Evolutionary conservation across 768 basidiomycete genomes (phyloP).

Genomic region (Boletus rubescentipes): DNA sequence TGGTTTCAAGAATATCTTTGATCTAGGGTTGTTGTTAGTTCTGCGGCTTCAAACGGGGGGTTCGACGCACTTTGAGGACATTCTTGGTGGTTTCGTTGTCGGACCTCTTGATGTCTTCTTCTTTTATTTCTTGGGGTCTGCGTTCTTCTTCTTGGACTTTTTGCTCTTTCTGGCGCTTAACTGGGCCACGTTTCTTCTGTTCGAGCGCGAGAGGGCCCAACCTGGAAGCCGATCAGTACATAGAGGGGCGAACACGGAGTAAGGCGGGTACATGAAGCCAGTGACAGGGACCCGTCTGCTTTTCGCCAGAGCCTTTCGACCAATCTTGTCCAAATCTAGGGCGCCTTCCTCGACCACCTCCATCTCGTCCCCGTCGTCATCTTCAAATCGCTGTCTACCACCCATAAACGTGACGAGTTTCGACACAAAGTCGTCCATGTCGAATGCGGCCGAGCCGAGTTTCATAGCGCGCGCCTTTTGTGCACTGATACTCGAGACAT

Average conservation of each 20-base stretch:
- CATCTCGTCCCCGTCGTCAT: slow-evolving; percentile 50
- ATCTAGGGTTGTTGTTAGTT: slow-evolving; percentile 45
- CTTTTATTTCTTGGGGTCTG: slow-evolving; percentile 76
- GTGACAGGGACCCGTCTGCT: slow-evolving; percentile 77
- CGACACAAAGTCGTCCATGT: slow-evolving; percentile 86
- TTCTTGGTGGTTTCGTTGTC: slow-evolving; percentile 91
- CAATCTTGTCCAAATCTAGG: slow-evolving; percentile 85
- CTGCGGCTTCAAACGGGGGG: background rate
- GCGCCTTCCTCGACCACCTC: slow-evolving; percentile 48
- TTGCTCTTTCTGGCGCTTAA: slow-evolving; percentile 66
- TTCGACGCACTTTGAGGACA: slow-evolving; percentile 61
- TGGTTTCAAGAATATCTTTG: slow-evolving; percentile 51
- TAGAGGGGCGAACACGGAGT: background rate
- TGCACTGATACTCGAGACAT: slow-evolving; percentile 75
- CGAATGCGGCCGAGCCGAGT: slow-evolving; percentile 84
- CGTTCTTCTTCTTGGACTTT: slow-evolving; percentile 67
- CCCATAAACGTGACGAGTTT: slow-evolving; percentile 78
- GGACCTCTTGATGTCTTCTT: slow-evolving; percentile 79
- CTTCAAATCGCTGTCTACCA: slow-evolving; percentile 51
- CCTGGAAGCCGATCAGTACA: slow-evolving; percentile 48
- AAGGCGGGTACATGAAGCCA: slow-evolving; percentile 77
- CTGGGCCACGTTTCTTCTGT: slow-evolving; percentile 67
- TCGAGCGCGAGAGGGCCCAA: slow-evolving; percentile 87
- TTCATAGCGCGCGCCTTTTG: slow-evolving; percentile 92
- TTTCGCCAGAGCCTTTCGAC: slow-evolving; percentile 77